A percentile compares a stretch with the other conserved stretches of the same genome.
Conservation (phyloP, 2,329 filamentous ascomycete species). For the Fusarium irregulare region DNA sequence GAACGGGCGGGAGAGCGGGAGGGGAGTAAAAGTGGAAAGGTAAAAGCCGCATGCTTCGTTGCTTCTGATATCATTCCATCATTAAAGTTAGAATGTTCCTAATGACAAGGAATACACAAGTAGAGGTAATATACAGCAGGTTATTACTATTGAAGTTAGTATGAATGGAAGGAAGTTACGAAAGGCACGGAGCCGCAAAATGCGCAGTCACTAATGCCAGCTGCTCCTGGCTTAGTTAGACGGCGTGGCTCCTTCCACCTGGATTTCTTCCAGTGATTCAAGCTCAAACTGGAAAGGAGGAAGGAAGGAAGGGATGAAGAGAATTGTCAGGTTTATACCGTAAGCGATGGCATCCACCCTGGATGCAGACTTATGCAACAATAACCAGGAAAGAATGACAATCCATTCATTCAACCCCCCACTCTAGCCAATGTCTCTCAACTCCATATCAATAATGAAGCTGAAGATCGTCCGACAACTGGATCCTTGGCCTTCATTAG, state of each 20-base stretch:
- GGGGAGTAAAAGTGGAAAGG: conserved; percentile 5
- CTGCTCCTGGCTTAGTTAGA: not conserved
- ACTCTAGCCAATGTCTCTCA: not conserved
- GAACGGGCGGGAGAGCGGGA: not conserved
- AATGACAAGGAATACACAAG: conserved; percentile 10
- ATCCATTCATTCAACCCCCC: not conserved
- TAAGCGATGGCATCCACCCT: not conserved
- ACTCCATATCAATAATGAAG: not conserved
- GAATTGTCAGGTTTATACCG: not conserved
- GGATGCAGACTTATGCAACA: not conserved
- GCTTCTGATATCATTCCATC: not conserved
- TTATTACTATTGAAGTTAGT: not conserved
- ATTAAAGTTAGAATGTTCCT: conserved; percentile 8
- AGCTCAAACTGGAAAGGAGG: not conserved
- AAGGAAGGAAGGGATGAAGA: not conserved
- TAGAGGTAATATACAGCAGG: not conserved
- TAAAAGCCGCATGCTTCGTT: conserved; percentile 6
- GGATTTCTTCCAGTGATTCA: not conserved
- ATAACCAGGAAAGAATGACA: not conserved
- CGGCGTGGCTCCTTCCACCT: not conserved
- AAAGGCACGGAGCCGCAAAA: not conserved
- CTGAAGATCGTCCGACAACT: not conserved
- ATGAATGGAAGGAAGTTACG: not conserved
- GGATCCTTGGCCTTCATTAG: not conserved
- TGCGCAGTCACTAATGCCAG: not conserved